phyloP scores from a whole-genome alignment of 805 yeast genomes.

The Lachancea nothofagi region DNA sequence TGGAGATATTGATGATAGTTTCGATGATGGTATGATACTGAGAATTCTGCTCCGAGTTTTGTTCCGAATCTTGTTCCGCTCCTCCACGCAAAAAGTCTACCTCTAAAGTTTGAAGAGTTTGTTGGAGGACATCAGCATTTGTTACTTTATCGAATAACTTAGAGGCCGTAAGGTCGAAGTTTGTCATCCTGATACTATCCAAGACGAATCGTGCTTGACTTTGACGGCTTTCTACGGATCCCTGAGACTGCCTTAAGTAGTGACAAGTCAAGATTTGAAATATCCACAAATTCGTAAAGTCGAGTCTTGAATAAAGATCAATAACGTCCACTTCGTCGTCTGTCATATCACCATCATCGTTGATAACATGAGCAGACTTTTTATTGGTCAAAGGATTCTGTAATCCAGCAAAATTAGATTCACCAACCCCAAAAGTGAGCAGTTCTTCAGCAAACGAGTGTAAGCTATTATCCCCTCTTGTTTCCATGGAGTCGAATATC shows the following conservation, averaged over 20 bases:
- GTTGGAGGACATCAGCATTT: slow-evolving; percentile 11
- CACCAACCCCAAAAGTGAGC: slow-evolving; percentile 15
- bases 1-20: slow-evolving; percentile 21
- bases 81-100: slow-evolving; percentile 25
- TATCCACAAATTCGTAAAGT: slow-evolving; percentile 31
- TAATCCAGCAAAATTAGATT: not conserved
- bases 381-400: not conserved
- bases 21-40: slow-evolving; percentile 23
- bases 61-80: slow-evolving; percentile 14
- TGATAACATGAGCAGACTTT: not conserved
- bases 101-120: slow-evolving; percentile 22
- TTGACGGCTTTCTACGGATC: not conserved
- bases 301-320: slow-evolving; percentile 18
- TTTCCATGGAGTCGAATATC: slow-evolving; percentile 14
- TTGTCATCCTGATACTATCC: slow-evolving; percentile 18
- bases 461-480: slow-evolving; percentile 8
- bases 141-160: slow-evolving; percentile 24
- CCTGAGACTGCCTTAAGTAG: not conserved
- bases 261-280: slow-evolving; percentile 26
- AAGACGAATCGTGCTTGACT: slow-evolving; percentile 16
- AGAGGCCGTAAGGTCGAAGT: slow-evolving; percentile 25
- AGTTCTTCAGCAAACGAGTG: slow-evolving; percentile 17
- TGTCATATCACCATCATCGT: slow-evolving; percentile 4
- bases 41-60: slow-evolving; percentile 3
- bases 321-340: slow-evolving; percentile 2